Evolutionary conservation across 1,139 yeast genomes (phyloP), one percentile per base, ranked within the genome.

Genomic region (Yamadazyma pseudoaaseri): DNA sequence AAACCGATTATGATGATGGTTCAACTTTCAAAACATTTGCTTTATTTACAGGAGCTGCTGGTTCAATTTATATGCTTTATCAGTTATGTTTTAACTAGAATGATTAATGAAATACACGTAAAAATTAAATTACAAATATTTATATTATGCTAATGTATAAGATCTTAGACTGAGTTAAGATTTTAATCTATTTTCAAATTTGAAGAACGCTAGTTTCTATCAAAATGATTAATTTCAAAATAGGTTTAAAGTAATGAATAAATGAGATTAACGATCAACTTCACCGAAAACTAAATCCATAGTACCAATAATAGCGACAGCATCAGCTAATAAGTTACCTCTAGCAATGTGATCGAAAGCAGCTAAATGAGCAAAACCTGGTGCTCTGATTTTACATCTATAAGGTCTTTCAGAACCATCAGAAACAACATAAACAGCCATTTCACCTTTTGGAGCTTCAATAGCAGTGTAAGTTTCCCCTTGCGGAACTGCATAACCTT

Each of bases 211-310:
- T 14, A 6, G 7, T 26, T 12, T 26, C 8, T 26, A n/a, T n/a
- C 7, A 22, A 10, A 9, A 22, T 10, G 7, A 11, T 22, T 10
- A n/a, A 8, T 22, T 22, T 22, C 13, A n/a, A n/a, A n/a, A n/a
- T n/a, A n/a, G n/a, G n/a, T n/a, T n/a, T n/a, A n/a, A n/a, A n/a
- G n/a, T 8, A 22, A 26, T 16, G 29, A 16, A 15, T 23, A 22
- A 24, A 24, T 29, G 9, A 16, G 35, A 27, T 61, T 69, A 86
- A 68, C 95, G 89, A 70, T 86, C 95, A 49, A 86, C 95, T 65
- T 86, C 96, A 54, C 95, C 95, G 60, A 86, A 86, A 61, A 86
- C 96, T 62, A 86, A 79, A 71, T 86, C 96, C 95, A 86, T 86
- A 43, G 95, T 86, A 70, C 96, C 96, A 56, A 86, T 86, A 58